These are phyloP conservation scores for Guillardia theta DNA, from an alignment of 78 protist species.

Conservation along the genomic window DNA sequence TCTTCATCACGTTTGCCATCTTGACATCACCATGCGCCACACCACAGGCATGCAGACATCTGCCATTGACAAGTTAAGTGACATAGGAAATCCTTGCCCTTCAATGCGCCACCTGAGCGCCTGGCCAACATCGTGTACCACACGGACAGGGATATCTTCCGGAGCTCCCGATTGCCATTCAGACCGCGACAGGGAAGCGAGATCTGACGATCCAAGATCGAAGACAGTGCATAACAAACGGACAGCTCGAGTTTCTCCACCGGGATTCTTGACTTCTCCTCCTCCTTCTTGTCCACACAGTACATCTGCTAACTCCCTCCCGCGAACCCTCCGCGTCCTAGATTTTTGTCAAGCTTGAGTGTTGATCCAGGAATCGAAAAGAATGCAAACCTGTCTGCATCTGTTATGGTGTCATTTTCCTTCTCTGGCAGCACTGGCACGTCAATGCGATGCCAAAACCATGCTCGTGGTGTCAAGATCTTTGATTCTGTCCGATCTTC, in stretches of 20 bases:
- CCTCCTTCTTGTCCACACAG: conserved; percentile 29
- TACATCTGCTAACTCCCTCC: conserved; percentile 7
- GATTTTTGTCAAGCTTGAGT: too few species aligned
- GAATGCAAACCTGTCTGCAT: too few species aligned
- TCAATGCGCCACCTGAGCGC: background rate
- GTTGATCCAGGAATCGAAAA: too few species aligned
- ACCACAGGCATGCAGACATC: conserved; percentile 31
- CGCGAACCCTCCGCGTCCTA: conserved; percentile 39
- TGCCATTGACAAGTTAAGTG: background rate
- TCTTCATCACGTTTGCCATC: conserved; percentile 20
- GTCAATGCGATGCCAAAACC: conserved; percentile 39
- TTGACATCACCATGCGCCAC: conserved; percentile 35
- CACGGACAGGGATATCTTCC: background rate
- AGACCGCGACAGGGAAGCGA: background rate
- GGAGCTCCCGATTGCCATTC: background rate
- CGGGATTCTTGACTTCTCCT: background rate
- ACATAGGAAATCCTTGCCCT: background rate
- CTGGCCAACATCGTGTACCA: background rate
- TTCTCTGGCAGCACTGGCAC: conserved; percentile 3
- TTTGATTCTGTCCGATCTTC: background rate
- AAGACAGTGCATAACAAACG: conserved; percentile 30
- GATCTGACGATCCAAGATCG: background rate
- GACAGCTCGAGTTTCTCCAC: background rate
- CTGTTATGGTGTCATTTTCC: background rate
- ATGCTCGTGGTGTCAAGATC: background rate